Evolutionary conservation across 208 protist genomes (phyloP).

Genomic region (Spongospora subterranea): DNA sequence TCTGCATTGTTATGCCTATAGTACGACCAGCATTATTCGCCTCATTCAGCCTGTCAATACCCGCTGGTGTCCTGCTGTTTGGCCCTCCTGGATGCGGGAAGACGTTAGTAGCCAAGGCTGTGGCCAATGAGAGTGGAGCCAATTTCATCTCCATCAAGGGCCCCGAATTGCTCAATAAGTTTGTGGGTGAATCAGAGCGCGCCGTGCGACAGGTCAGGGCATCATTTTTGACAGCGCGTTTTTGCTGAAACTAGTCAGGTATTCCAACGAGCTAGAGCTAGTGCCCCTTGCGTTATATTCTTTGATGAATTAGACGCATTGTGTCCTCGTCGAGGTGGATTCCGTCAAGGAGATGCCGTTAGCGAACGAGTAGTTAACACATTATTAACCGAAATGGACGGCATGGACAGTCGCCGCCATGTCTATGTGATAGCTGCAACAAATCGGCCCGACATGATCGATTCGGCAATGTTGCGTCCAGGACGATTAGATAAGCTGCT

Average conservation of each 20-base stretch:
- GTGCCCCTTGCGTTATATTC: slow-evolving; percentile 68
- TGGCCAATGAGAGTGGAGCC: slow-evolving; percentile 89
- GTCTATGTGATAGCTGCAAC: slow-evolving; percentile 94
- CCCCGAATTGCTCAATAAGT: slow-evolving; percentile 86
- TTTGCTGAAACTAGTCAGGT: neutral
- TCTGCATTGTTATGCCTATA: slow-evolving; percentile 44
- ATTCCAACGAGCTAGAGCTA: slow-evolving; percentile 63
- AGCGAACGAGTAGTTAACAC: slow-evolving; percentile 98
- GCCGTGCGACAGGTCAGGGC: slow-evolving; percentile 58
- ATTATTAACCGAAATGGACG: slow-evolving; percentile 96
- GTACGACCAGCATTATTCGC: slow-evolving; percentile 74
- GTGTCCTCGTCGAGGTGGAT: slow-evolving; percentile 60
- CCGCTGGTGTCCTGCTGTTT: slow-evolving; percentile 94
- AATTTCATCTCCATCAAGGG: slow-evolving; percentile 99
- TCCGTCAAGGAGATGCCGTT: slow-evolving; percentile 64
- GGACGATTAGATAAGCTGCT: slow-evolving; percentile 94
- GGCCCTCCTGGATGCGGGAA: slow-evolving; percentile 98
- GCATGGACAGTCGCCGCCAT: slow-evolving; percentile 86
- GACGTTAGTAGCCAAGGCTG: slow-evolving; percentile 91
- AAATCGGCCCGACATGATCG: slow-evolving; percentile 97
- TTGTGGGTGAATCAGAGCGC: slow-evolving; percentile 64
- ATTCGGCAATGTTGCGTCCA: slow-evolving; percentile 95
- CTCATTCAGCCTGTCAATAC: slow-evolving; percentile 78
- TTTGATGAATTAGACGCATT: slow-evolving; percentile 71
- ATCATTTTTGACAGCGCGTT: neutral